Evolutionary conservation across 192 early-diverging fungal genomes (phyloP).

Genomic region (Podila minutissima): DNA sequence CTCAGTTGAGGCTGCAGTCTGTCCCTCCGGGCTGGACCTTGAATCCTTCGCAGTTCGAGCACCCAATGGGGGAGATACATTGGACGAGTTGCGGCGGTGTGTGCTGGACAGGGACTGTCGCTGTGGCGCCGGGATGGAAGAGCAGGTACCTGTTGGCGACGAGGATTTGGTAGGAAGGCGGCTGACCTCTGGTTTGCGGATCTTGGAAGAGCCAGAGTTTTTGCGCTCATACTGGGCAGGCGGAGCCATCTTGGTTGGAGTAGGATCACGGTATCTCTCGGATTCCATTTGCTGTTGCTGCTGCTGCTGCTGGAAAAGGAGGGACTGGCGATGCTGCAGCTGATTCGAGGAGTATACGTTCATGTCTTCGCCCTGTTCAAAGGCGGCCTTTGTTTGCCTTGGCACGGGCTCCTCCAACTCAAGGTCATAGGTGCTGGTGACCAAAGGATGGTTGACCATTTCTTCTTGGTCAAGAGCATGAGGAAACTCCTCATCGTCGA

Average conservation of each 20-base stretch:
- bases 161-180: constrained; percentile 5
- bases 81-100: constrained; percentile 38
- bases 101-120: constrained; percentile 17
- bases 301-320: constrained; percentile 21
- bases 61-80: constrained; percentile 29
- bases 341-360: constrained; percentile 10
- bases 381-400: constrained; percentile 28
- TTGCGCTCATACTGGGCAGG: constrained; percentile 19
- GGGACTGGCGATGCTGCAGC: background rate
- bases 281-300: constrained; percentile 16
- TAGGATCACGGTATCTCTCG: constrained; percentile 27
- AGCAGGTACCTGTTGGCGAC: constrained; percentile 19
- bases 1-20: background rate
- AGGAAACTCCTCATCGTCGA: constrained; percentile 50
- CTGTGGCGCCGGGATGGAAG: constrained; percentile 10
- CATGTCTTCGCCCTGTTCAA: constrained; percentile 54
- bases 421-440: constrained; percentile 33
- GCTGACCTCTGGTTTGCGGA: constrained; percentile 33
- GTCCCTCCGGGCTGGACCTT: constrained; percentile 17
- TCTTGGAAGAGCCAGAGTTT: constrained; percentile 36
- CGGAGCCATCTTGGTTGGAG: constrained; percentile 19
- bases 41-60: constrained; percentile 8
- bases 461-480: constrained; percentile 35
- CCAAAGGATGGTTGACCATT: constrained; percentile 33
- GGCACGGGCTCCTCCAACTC: constrained; percentile 36